Conservation (phyloP, 2,329 filamentous ascomycete species). For the Cytospora piceae region DNA sequence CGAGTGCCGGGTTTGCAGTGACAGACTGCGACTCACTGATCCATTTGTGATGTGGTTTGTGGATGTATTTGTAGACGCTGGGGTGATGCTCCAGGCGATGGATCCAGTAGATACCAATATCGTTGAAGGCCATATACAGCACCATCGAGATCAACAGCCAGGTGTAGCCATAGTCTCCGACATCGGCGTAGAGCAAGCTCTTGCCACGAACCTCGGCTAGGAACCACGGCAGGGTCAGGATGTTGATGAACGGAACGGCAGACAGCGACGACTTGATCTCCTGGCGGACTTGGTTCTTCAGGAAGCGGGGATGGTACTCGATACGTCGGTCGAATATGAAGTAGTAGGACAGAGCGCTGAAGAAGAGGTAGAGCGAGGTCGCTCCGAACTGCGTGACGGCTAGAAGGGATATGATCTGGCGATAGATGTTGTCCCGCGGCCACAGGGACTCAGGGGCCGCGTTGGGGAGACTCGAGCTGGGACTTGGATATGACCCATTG, state of each 20-base stretch:
- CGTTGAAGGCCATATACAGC: constrained; percentile 51
- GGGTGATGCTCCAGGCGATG: constrained; percentile 51
- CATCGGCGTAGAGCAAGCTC: constrained; percentile 46
- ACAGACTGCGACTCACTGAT: constrained; percentile 42
- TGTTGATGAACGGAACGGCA: constrained; percentile 49
- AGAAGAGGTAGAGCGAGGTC: constrained; percentile 59
- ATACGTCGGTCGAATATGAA: constrained; percentile 60
- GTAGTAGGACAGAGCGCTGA: constrained; percentile 71
- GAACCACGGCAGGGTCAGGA: constrained; percentile 51
- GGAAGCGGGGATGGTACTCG: constrained; percentile 52
- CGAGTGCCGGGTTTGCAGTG: background rate
- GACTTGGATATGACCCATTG: constrained; percentile 14
- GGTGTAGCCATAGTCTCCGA: constrained; percentile 45
- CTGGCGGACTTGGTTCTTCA: constrained; percentile 51
- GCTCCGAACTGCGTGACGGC: constrained; percentile 46
- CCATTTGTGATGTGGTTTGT: constrained; percentile 56
- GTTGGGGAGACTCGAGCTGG: constrained; percentile 26
- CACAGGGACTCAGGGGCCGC: constrained; percentile 38
- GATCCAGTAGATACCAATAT: constrained; percentile 53
- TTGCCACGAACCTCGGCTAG: constrained; percentile 52
- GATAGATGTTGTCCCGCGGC: constrained; percentile 46
- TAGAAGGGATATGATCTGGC: constrained; percentile 45
- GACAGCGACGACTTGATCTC: constrained; percentile 49
- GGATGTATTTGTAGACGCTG: constrained; percentile 50
- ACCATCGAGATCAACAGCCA: constrained; percentile 45